Percentiles rank a stretch among this genome's conserved stretches.
phyloP scores from a whole-genome alignment of 2,329 filamentous ascomycete species.

The Dactylonectria estremocensis region DNA sequence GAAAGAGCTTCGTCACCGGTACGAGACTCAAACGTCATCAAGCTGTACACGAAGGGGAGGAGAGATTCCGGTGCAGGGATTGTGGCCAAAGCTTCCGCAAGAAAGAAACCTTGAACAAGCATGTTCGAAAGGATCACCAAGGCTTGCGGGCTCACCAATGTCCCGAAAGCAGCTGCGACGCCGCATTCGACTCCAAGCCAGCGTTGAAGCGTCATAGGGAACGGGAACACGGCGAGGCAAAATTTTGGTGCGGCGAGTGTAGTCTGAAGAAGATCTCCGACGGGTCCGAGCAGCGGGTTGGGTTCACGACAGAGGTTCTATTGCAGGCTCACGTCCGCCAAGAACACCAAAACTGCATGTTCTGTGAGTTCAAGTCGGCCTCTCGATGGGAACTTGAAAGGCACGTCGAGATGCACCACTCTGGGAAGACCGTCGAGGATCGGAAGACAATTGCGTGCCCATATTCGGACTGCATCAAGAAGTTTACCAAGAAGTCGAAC shows the following conservation, averaged over 20 bases:
- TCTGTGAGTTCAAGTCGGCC: constrained; percentile 79
- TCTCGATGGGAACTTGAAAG: constrained; percentile 78
- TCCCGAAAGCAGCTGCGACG: constrained; percentile 71
- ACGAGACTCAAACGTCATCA: constrained; percentile 84
- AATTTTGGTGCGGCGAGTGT: constrained; percentile 86
- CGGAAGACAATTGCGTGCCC: constrained; percentile 78
- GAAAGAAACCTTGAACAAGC: constrained; percentile 86
- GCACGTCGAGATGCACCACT: constrained; percentile 86
- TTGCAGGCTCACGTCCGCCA: constrained; percentile 82
- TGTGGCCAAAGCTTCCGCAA: constrained; percentile 89
- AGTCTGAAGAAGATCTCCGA: constrained; percentile 57
- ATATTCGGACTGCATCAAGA: constrained; percentile 78
- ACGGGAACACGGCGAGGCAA: constrained; percentile 77
- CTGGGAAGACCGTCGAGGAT: constrained; percentile 72
- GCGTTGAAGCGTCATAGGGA: constrained; percentile 81
- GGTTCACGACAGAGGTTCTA: constrained; percentile 80
- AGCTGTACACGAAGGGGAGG: constrained; percentile 80
- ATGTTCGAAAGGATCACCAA: constrained; percentile 84
- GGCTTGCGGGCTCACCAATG: constrained; percentile 81
- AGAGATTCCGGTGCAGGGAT: constrained; percentile 81
- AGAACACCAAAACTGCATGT: constrained; percentile 82
- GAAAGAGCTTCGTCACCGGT: constrained; percentile 85
- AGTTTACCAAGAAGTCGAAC: constrained; percentile 88
- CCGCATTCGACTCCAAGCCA: constrained; percentile 81
- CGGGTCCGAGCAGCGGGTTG: constrained; percentile 60